Evolutionary conservation across 345 rosid genomes (phyloP).

Genomic region (Cardamine resedifolia): DNA sequence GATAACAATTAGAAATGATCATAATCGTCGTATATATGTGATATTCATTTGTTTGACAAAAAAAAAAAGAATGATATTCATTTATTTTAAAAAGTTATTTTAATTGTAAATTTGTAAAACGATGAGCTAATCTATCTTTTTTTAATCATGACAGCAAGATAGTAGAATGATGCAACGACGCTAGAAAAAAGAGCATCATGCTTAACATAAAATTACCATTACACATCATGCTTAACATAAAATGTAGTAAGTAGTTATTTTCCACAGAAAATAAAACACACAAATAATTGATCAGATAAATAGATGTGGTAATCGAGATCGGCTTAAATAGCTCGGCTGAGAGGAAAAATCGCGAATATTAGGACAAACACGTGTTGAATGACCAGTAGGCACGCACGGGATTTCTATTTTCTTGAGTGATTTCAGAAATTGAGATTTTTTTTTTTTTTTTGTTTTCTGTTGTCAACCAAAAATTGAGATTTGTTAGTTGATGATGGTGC

Average conservation of each 20-base stretch:
- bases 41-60: neutral
- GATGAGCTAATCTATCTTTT: neutral
- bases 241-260: neutral
- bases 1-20: neutral
- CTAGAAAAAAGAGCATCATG: neutral
- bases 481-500: neutral
- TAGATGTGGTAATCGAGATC: neutral
- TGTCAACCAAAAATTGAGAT: neutral
- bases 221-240: neutral
- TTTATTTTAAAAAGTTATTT: neutral
- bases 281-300: neutral
- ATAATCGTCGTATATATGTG: neutral
- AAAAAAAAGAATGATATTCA: neutral
- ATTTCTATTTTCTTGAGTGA: neutral
- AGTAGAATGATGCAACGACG: neutral
- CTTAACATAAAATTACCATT: neutral
- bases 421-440: neutral
- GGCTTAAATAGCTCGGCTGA: conserved; percentile 14
- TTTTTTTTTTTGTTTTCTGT: too few relatives aligned
- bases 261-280: neutral
- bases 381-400: conserved; percentile 12
- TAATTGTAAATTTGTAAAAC: neutral
- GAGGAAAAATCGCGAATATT: neutral
- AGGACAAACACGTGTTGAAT: conserved; percentile 11
- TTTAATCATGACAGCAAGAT: neutral